phyloP scores from a whole-genome alignment of 2,329 filamentous ascomycete genomes.

The Cercospora sp. region DNA sequence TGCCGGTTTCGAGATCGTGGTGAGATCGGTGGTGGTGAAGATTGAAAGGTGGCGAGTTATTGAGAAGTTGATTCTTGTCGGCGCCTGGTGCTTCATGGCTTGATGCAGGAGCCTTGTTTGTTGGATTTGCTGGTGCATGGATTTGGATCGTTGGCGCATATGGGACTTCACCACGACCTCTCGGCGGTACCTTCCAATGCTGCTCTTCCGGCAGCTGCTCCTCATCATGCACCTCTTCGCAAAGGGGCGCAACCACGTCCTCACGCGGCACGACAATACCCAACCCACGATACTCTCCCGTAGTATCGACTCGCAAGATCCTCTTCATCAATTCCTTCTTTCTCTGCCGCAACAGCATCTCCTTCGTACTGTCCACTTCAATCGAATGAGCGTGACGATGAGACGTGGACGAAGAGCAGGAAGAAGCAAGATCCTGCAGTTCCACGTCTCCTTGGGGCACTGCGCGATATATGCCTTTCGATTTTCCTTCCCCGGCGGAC shows the following conservation, averaged over 20 bases:
- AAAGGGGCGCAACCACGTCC: neutral
- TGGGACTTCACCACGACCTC: neutral
- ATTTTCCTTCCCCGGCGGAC: neutral
- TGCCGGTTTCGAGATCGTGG: slow-evolving; percentile 5
- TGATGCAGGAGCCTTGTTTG: neutral
- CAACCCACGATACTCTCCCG: slow-evolving; percentile 18
- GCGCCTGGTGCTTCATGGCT: neutral
- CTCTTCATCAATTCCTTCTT: neutral
- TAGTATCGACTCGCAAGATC: slow-evolving; percentile 25
- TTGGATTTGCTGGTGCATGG: neutral
- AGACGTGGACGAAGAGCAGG: neutral
- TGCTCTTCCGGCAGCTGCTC: neutral
- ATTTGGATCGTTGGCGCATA: neutral
- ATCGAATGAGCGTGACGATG: neutral
- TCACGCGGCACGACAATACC: slow-evolving; percentile 21
- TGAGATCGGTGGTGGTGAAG: neutral
- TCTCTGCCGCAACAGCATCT: neutral
- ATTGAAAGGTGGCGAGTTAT: neutral
- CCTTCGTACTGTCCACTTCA: neutral
- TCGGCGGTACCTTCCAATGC: neutral
- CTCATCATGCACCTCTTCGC: neutral
- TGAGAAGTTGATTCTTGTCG: neutral
- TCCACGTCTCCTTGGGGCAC: slow-evolving; percentile 2
- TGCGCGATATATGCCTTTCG: neutral
- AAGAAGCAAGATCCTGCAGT: neutral